Base-by-base conservation (phyloP, 2,329 filamentous ascomycete genomes). In the Nigrospora osmanthi region DNA sequence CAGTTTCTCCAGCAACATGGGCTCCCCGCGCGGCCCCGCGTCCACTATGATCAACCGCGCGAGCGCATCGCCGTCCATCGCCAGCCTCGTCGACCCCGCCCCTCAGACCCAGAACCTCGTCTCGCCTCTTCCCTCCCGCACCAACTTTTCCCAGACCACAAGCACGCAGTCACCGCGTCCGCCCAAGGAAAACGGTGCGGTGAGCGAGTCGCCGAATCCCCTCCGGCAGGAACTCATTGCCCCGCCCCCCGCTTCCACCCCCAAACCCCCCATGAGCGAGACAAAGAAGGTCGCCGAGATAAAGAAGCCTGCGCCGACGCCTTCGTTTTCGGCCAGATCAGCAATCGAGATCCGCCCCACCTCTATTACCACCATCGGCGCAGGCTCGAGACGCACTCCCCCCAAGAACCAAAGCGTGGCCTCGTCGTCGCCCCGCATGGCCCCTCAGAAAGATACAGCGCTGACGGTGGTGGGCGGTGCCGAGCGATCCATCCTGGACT, bases 41-140 rank as follows among this genome's bases (percentile, higher is more conserved):
- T 63, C 65, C 16, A 47, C 45, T n/a, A 42, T 67, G 4, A 57
- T 76, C 44, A 84, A 85, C 64, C 80, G 85, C 44, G 85, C 87
- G n/a, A 91, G 87, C 60, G 86, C 86, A 35, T 96, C 91, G 5
- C 90, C 91, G 1, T 91, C 91, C 3, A 95, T 96, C 54, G 85
- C 89, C 6, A 95, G 88, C 65, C 76, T 96, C 46, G 87, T 96
- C 42, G 89, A 95, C 54, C 85, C 84, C 32, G 76, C 77, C 6
- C 33, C 35, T 30, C 54, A 73, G 11, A 66, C 71, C 38, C 70
- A 65, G 39, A 54, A 51, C 45, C 60, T 64, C 19, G 62, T 64
- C 19, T 70, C 66, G 4, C 70, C 63, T 38, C 64, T 62, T 13
- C 61, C 65, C 6, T 64, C 63, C 5, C 61, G 62, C 33, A 58